Conservation (phyloP, 108 stramenopile genomes). For the Mediolabrus comicus region DNA sequence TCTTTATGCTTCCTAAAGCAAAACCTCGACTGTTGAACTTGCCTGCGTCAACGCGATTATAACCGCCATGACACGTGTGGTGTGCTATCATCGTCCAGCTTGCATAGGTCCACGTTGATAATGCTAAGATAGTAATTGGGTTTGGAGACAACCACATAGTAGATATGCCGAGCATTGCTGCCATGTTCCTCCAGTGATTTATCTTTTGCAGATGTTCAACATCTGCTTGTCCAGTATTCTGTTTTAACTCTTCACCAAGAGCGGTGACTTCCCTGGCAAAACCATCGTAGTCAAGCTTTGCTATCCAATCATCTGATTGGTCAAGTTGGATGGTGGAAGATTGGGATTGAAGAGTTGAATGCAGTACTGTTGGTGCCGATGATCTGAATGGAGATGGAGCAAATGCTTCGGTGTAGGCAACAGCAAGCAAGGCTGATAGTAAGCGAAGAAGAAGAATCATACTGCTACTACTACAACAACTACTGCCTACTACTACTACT, state of each 20-base stretch:
- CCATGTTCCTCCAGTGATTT: slow-evolving; percentile 51
- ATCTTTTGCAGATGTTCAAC: slow-evolving; percentile 64
- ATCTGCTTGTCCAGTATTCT: slow-evolving; percentile 45
- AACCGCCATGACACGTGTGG: slow-evolving; percentile 78
- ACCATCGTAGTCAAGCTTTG: slow-evolving; percentile 54
- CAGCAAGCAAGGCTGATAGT: not conserved
- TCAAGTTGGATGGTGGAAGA: not conserved
- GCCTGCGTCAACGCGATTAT: slow-evolving; percentile 61
- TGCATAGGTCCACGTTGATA: slow-evolving; percentile 61
- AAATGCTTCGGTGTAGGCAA: not conserved
- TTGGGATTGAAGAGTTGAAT: not conserved
- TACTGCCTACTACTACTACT: too few relatives aligned
- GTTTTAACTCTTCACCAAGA: slow-evolving; percentile 47
- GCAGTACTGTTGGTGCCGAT: not conserved
- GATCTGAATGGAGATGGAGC: not conserved
- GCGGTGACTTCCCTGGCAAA: slow-evolving; percentile 56
- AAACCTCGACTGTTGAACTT: slow-evolving; percentile 66
- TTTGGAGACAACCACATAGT: slow-evolving; percentile 58
- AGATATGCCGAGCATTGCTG: slow-evolving; percentile 21
- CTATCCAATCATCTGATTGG: slow-evolving; percentile 47
- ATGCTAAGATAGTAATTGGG: slow-evolving; percentile 53
- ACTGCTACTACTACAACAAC: too few relatives aligned
- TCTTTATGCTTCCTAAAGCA: slow-evolving; percentile 55
- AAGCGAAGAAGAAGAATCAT: not conserved
- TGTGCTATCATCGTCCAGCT: slow-evolving; percentile 83